Base-by-base conservation (phyloP, 1,284 basidiomycete species). In the Puccinia brachypodii region DNA sequence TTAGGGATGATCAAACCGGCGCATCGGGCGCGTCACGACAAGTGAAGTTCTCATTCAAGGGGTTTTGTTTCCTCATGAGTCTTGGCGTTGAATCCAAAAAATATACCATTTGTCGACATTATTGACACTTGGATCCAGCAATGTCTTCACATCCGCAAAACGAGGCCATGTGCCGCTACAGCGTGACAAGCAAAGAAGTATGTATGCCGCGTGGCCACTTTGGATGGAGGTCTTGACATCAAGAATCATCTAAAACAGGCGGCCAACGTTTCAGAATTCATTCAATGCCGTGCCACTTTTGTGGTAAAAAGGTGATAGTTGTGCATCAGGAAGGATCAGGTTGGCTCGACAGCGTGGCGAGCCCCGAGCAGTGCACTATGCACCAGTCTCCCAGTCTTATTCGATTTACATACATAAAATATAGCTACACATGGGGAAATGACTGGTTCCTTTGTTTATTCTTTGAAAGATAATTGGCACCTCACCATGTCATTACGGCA, bases 141-240 rank as follows among this genome's bases (percentile, higher is more conserved):
- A 56, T 56, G 53, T 19, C 19, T 56, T 68, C 40, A 44, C n/a
- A 25, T 25, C 28, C 31, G 64, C 44, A 25, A 25, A 42, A 68
- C 40, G 38, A 38, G 38, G 19, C 38, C 36, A 66, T 40, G 42
- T 66, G 62, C 36, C 62, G 4, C 40, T 25, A 68, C 8, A 68
- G 64, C 40, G 64, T 68, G 64, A 68, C 64, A 68, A 68, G 64
- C 64, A 68, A 68, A 13, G 64, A 28, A 44, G 44, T 44, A 16
- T 68, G 64, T 25, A 68, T 36, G 64, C 64, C 64, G 40, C 64
- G 40, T 66, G 64, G 64, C 64, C 64, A 40, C 38, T 38, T n/a
- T 36, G 64, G n/a, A 16, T 68, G 38, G 19, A 68, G 22, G 64
- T 4, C 38, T 42, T 42, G n/a, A 68, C 62, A 9, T 42, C 44